Percentiles rank a stretch among this genome's conserved stretches.
phyloP scores from a whole-genome alignment of 2,329 filamentous ascomycete species.

The Claviceps africana region DNA sequence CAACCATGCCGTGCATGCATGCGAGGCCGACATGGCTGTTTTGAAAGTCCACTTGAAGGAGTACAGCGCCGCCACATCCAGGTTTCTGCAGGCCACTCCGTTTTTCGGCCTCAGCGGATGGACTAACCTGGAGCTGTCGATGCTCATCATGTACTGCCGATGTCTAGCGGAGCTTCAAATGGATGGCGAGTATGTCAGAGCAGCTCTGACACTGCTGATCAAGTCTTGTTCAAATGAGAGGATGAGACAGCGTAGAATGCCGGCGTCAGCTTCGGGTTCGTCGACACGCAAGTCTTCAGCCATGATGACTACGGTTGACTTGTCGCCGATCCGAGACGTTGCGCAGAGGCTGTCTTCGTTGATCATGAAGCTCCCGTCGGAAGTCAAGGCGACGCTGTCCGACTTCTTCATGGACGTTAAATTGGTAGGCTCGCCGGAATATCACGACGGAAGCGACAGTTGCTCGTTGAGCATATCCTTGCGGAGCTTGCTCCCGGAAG shows the following conservation, averaged over 20 bases:
- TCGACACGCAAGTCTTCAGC: conserved; percentile 4
- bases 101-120: conserved; percentile 69
- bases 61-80: conserved; percentile 56
- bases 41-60: conserved; percentile 68
- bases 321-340: conserved; percentile 30
- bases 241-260: conserved; percentile 28
- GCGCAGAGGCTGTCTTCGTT: conserved; percentile 33
- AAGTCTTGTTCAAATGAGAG: conserved; percentile 47
- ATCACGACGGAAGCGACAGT: conserved; percentile 58
- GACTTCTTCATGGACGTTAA: conserved; percentile 61
- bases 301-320: conserved; percentile 11
- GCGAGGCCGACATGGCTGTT: conserved; percentile 73
- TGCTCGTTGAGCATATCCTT: conserved; percentile 58
- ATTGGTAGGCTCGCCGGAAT: conserved; percentile 53
- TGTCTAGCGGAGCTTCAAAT: conserved; percentile 67
- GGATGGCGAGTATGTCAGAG: conserved; percentile 65
- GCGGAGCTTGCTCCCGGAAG: conserved; percentile 57
- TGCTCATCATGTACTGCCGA: conserved; percentile 72
- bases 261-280: conserved; percentile 9
- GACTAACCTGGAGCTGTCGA: conserved; percentile 64
- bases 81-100: conserved; percentile 64
- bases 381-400: conserved; percentile 53
- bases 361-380: conserved; percentile 32
- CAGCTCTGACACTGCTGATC: conserved; percentile 58
- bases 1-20: conserved; percentile 59